Evolutionary conservation across 441 rosid species (phyloP).

Genomic region (Gossypium davidsonii): DNA sequence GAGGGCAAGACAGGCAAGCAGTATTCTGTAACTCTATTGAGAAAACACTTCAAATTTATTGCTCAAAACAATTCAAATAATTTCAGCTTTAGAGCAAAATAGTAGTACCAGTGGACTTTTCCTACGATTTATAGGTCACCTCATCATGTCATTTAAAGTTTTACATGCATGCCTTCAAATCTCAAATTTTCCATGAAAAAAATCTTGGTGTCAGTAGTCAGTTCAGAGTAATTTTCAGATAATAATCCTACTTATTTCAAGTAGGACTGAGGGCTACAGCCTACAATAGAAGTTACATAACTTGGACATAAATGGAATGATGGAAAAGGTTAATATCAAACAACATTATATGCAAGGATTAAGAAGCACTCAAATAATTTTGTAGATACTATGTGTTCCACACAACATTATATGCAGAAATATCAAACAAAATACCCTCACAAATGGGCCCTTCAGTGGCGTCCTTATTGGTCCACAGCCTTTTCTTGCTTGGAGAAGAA

Average conservation of each 20-base stretch:
- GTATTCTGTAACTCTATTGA: background rate
- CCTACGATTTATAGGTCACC: background rate
- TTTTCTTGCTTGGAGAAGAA: constrained; percentile 39
- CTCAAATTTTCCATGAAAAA: background rate
- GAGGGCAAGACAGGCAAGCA: background rate
- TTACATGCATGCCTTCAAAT: background rate
- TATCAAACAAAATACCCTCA: constrained; percentile 30
- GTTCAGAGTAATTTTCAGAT: background rate
- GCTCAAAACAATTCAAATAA: background rate
- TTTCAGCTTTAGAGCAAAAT: background rate
- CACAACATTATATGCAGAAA: background rate
- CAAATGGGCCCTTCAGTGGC: constrained; percentile 29
- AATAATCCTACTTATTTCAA: background rate
- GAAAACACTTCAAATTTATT: background rate
- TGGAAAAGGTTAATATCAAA: background rate
- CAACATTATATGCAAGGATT: background rate
- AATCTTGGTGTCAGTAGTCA: background rate
- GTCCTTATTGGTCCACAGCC: constrained; percentile 27
- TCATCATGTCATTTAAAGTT: background rate
- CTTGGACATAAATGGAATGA: background rate
- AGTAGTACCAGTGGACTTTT: background rate
- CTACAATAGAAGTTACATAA: background rate
- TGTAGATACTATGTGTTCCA: background rate
- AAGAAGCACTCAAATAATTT: background rate
- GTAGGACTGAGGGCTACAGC: background rate